Evolutionary conservation across 768 basidiomycete species (phyloP).

Genomic region (Lactarius hatsudake): DNA sequence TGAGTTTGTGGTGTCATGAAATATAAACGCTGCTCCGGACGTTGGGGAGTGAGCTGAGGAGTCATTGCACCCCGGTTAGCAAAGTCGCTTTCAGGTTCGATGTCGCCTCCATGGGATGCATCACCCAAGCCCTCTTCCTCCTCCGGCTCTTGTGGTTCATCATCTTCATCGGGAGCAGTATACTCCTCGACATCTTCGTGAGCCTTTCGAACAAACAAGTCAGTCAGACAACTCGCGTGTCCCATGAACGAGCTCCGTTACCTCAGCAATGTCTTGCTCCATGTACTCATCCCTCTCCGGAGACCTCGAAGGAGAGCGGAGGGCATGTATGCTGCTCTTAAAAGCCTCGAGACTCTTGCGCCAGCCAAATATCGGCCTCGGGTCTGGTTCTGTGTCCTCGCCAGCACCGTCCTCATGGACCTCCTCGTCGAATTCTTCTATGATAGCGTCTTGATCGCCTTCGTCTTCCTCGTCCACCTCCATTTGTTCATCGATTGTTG

Average conservation of each 20-base stretch:
- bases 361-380: slow-evolving; percentile 35
- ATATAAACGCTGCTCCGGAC: slow-evolving; percentile 35
- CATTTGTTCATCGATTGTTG: slow-evolving; percentile 24
- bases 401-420: slow-evolving; percentile 27
- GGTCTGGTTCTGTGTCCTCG: slow-evolving; percentile 29
- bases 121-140: slow-evolving; percentile 27
- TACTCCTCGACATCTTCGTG: slow-evolving; percentile 22
- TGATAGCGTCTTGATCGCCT: slow-evolving; percentile 16
- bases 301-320: slow-evolving; percentile 33
- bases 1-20: slow-evolving; percentile 62
- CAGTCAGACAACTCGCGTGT: background rate
- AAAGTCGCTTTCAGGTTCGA: slow-evolving; percentile 11
- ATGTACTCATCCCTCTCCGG: slow-evolving; percentile 28
- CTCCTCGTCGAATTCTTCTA: slow-evolving; percentile 20
- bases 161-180: slow-evolving; percentile 31
- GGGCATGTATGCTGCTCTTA: slow-evolving; percentile 34
- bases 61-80: slow-evolving; percentile 1
- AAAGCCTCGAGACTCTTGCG: slow-evolving; percentile 37
- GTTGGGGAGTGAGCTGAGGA: slow-evolving; percentile 27
- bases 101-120: slow-evolving; percentile 16
- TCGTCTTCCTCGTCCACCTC: slow-evolving; percentile 24
- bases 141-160: slow-evolving; percentile 17
- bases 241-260: background rate
- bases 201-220: slow-evolving; percentile 1
- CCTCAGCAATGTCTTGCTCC: slow-evolving; percentile 11